Evolutionary conservation across 768 basidiomycete species (phyloP), one percentile per base, ranked within the genome.

Genomic region (Basidioascus undulatus): DNA sequence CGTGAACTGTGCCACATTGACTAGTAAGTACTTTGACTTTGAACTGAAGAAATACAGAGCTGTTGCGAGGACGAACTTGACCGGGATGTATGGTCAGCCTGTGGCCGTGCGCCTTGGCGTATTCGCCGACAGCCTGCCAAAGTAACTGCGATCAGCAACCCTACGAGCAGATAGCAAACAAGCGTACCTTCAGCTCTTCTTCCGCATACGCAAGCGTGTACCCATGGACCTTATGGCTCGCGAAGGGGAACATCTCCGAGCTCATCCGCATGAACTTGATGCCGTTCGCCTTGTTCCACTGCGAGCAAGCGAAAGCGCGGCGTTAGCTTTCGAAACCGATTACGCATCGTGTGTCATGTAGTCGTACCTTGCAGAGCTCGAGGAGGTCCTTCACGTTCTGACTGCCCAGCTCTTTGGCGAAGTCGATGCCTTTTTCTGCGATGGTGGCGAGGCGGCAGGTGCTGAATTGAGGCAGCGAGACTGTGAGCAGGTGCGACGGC

Each of bases 191-290:
- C 33, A 71, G 51, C 42, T 65, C 67, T 21, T 60, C 58, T 5
- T 68, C 62, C 6, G 79, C 83, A 44, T 79, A 86, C 7, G 70
- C 67, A 20, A 94, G 65, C 13, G 71, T 67, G 56, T 94, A 92
- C 0, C 83, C 83, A 51, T 83, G 70, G 16, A 63, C 65, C 15
- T 59, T 63, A 49, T 94, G 87, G 1, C 77, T 78, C 0, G 84
- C 83, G 50, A 76, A 92, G 1, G 86, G 84, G 57, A 92, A 89
- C 70, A 92, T 74, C 47, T 84, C 80, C 7, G 81, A 83, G 0
- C 82, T 86, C 47, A 89, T 55, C 34, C 84, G 70, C 60, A 87
- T 70, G 58, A 86, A 89, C n/a, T 68, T 69, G 41, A 89, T 84
- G 35, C 62, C 59, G 57, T 89, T 80, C 36, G 68, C 66, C 55